Evolutionary conservation across 139 green algal genomes (phyloP), one percentile per base, ranked within the genome.

Genomic region (Chlamydomonas eustigma): DNA sequence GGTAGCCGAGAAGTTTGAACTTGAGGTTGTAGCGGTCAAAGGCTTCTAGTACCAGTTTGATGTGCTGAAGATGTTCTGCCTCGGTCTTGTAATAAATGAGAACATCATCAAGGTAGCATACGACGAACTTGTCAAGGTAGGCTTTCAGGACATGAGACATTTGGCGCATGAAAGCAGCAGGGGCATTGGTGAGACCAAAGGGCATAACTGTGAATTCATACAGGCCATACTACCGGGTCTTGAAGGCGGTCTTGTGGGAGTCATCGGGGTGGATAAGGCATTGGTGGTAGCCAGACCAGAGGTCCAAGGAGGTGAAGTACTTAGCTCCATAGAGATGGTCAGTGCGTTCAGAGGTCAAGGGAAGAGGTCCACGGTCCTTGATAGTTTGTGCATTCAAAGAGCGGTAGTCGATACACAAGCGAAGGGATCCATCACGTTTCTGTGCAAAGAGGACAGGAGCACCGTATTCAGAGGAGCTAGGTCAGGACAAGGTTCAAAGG

Each of bases 361-460:
- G 74, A 2, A 91, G 64, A 3, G 83, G 78, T 33, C 82, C 78
- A 28, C 74, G 79, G 65, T 90, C 83, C 52, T 87, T 81, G 0
- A 82, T 39, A 0, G 87, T 84, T 0, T 82, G 73, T 4, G 78
- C 75, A 64, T 91, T 93, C 6, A 88, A 35, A 2, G 69, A 76
- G 1, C 84, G 71, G 36, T 91, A 92, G 51, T 91, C 87, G 35
- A 89, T 72, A 37, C 74, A 85, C 78, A 93, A 81, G 24, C 85
- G 64, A 2, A 91, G 44, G 25, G 37, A 68, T 28, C 82, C 81
- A 71, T 89, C 80, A 64, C 87, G 81, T 78, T 93, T 92, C 0
- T 51, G 52, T 1, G 81, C 86, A 82, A 92, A 92, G 0, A 94
- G 74, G 2, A 91, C 66, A 1, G 83, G 78, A 28, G 84, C 79